phyloP scores from a whole-genome alignment of 345 rosid species.

The Rubroshorea leprosula region DNA sequence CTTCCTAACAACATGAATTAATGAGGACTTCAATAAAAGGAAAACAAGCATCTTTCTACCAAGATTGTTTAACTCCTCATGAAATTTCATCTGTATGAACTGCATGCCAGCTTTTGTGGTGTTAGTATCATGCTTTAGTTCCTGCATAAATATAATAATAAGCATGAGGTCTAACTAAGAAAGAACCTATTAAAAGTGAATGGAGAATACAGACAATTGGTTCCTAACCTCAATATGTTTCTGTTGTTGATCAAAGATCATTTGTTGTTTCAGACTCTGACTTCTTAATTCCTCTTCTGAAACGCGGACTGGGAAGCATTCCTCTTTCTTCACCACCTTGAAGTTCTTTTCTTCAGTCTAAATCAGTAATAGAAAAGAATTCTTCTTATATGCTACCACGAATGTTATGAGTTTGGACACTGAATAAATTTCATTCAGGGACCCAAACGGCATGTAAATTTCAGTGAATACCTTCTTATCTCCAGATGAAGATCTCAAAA shows the following conservation, averaged over 20 bases:
- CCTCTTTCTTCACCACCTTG: constrained; percentile 45
- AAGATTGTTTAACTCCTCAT: constrained; percentile 74
- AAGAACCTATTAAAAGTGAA: background rate
- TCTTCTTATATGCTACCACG: background rate
- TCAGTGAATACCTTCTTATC: constrained; percentile 49
- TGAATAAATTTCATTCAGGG: background rate
- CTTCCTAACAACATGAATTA: constrained; percentile 1
- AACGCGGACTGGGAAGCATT: constrained; percentile 26
- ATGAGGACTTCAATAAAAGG: background rate
- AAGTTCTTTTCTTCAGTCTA: constrained; percentile 56
- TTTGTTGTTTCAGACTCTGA: constrained; percentile 40
- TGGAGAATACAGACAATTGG: constrained; percentile 4
- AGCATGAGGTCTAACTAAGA: constrained; percentile 11
- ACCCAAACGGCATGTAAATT: constrained; percentile 16
- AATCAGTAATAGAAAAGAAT: constrained; percentile 9
- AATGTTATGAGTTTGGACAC: background rate
- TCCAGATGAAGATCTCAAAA: constrained; percentile 31
- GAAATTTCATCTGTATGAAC: constrained; percentile 73
- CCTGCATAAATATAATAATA: constrained; percentile 32
- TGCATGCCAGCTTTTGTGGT: constrained; percentile 90
- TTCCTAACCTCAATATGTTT: constrained; percentile 13
- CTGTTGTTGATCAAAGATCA: constrained; percentile 60
- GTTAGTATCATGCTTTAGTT: constrained; percentile 53
- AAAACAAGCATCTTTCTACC: constrained; percentile 37
- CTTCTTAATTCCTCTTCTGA: constrained; percentile 46